Evolutionary conservation across 768 basidiomycete genomes (phyloP).

Genomic region (Suillus discolor): DNA sequence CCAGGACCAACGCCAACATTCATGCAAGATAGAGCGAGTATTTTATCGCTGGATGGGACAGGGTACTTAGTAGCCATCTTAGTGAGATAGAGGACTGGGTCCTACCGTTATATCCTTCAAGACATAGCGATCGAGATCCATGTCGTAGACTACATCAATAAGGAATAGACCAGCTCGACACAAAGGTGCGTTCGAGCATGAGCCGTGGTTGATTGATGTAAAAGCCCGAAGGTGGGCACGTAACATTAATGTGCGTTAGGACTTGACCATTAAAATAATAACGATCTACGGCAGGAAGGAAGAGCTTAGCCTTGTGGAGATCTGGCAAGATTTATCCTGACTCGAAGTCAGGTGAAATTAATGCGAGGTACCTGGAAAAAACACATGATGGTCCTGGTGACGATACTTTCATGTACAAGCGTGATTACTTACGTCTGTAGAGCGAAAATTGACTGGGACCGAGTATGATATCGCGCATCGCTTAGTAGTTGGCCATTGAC

Average conservation of each 20-base stretch:
- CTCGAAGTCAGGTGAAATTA: slow-evolving; percentile 6
- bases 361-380: slow-evolving; percentile 7
- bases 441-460: slow-evolving; percentile 1
- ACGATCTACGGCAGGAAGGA: slow-evolving; percentile 6
- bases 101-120: slow-evolving; percentile 4
- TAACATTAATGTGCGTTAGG: slow-evolving; percentile 2
- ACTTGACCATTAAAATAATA: slow-evolving; percentile 3
- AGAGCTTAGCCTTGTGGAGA: slow-evolving; percentile 3
- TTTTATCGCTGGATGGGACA: slow-evolving; percentile 42
- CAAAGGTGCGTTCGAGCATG: slow-evolving; percentile 1
- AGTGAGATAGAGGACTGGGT: slow-evolving; percentile 23
- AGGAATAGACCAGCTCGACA: slow-evolving; percentile 4
- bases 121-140: background rate
- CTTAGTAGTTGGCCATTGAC: too few relatives aligned
- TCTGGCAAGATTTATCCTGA: slow-evolving; percentile 1
- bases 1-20: slow-evolving; percentile 83
- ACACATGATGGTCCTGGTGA: background rate
- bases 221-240: slow-evolving; percentile 9
- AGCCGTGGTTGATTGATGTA: slow-evolving; percentile 7
- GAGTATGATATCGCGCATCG: background rate
- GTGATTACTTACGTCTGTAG: background rate
- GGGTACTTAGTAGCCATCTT: slow-evolving; percentile 36
- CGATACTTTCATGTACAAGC: background rate
- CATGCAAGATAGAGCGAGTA: slow-evolving; percentile 62
- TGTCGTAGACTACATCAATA: background rate